A percentile compares a stretch with the other conserved stretches of the same genome.
Conservation (phyloP, 2,329 filamentous ascomycete genomes). For the Epicoccum sorghinum region DNA sequence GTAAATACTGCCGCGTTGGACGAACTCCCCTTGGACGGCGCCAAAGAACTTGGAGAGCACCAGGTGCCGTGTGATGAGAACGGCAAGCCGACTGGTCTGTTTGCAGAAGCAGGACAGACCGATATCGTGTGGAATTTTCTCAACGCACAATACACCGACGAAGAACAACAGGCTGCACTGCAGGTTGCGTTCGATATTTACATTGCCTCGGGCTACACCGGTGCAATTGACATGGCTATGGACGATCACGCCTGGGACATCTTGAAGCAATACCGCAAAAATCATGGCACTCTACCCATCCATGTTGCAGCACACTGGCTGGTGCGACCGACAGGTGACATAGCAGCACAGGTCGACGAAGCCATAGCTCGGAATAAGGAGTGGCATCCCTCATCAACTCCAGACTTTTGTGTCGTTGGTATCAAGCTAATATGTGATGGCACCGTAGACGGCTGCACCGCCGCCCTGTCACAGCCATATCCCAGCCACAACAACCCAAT, state of each 20-base stretch:
- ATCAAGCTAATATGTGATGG: slow-evolving; percentile 68
- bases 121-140: slow-evolving; percentile 56
- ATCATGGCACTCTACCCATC: slow-evolving; percentile 43
- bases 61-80: slow-evolving; percentile 14
- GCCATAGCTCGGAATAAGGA: slow-evolving; percentile 51
- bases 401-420: slow-evolving; percentile 59
- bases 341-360: slow-evolving; percentile 53
- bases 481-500: slow-evolving; percentile 11
- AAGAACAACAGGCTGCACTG: slow-evolving; percentile 55
- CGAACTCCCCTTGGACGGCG: slow-evolving; percentile 53
- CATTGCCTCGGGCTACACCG: slow-evolving; percentile 57
- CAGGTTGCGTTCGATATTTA: slow-evolving; percentile 53
- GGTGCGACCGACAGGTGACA: slow-evolving; percentile 51
- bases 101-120: slow-evolving; percentile 16
- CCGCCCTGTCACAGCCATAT: slow-evolving; percentile 63
- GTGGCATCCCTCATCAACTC: slow-evolving; percentile 50
- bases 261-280: slow-evolving; percentile 42
- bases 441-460: slow-evolving; percentile 66
- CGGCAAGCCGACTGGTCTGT: slow-evolving; percentile 15
- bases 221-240: slow-evolving; percentile 59
- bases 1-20: slow-evolving; percentile 56
- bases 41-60: slow-evolving; percentile 23
- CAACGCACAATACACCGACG: slow-evolving; percentile 51
- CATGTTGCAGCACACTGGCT: slow-evolving; percentile 61
- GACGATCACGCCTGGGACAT: slow-evolving; percentile 18